phyloP scores from a whole-genome alignment of 345 rosid genomes.

The Citrus glauca region DNA sequence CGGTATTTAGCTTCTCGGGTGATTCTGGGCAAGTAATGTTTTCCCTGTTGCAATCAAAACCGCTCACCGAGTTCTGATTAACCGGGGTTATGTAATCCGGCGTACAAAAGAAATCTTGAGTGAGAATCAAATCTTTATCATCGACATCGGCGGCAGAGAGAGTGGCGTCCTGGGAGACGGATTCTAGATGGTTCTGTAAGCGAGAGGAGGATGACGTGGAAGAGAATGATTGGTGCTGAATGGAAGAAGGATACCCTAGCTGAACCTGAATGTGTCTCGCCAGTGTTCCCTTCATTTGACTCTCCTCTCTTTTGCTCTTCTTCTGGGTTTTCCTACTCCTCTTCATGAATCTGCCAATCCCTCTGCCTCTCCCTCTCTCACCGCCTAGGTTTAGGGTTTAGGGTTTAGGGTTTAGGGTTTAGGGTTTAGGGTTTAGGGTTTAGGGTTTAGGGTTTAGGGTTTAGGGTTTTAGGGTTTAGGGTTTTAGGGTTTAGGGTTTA shows the following conservation, averaged over 20 bases:
- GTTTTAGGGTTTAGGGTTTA: no score
- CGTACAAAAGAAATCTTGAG: slow-evolving; percentile 96
- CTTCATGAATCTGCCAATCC: slow-evolving; percentile 34
- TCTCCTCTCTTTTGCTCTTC: slow-evolving; percentile 25
- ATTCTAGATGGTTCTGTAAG: slow-evolving; percentile 45
- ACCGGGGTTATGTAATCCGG: slow-evolving; percentile 96
- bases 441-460: no score
- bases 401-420: no score
- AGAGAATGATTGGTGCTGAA: slow-evolving; percentile 33
- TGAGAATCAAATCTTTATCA: slow-evolving; percentile 76
- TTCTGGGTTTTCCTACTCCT: slow-evolving; percentile 31
- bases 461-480: no score
- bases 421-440: no score
- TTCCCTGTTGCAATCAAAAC: slow-evolving; percentile 68
- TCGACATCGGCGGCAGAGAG: slow-evolving; percentile 29
- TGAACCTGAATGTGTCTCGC: slow-evolving; percentile 41
- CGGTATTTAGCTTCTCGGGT: slow-evolving; percentile 71
- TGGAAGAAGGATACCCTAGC: slow-evolving; percentile 33
- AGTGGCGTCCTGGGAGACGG: slow-evolving; percentile 31
- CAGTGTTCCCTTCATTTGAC: slow-evolving; percentile 50
- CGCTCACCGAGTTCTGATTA: slow-evolving; percentile 54
- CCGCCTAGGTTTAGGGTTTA: no score
- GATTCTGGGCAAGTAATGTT: slow-evolving; percentile 80
- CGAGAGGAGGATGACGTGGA: slow-evolving; percentile 21
- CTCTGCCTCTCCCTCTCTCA: slow-evolving; percentile 11